Evolutionary conservation across 2,329 filamentous ascomycete genomes (phyloP), one percentile per base, ranked within the genome.

Genomic region (Byssoonygena ceratinophila): DNA sequence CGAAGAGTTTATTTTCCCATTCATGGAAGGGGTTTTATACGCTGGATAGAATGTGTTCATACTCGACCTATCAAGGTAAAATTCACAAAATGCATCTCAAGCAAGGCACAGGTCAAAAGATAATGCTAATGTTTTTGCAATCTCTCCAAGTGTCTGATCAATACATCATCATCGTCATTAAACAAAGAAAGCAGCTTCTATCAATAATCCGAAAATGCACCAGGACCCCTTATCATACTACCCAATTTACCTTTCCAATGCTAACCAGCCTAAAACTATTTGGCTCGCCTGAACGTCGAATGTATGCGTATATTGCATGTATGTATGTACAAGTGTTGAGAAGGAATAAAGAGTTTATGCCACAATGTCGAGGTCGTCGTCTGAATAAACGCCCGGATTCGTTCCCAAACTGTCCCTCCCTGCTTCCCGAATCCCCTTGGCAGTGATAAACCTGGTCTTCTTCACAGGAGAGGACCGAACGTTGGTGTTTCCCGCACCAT

Each of bases 391-490:
- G 48, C 78, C 77, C n/a, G 60, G 56, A 20, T 59, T 59, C 4
- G 67, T 72, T 8, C 82, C 81, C 1, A 89, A 64, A 62, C 84
- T 88, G 62, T 89, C 85, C 55, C 84, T 74, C 1, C 85, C 85
- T 3, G 85, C 85, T 67, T 87, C 84, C 51, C 81, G 78, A 56
- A 90, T 89, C 0, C 85, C 85, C 64, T 83, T 86, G 39, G 82
- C 81, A 23, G 85, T 87, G 37, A 89, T 77, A 63, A 90, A 89
- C n/a, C 85, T 75, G 48, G 85, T 89, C 74, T 87, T 87, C 69
- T 87, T 62, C 63, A 75, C 58, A 55, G 64, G 66, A 54, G 43
- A 46, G 8, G 43, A 27, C 20, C 63, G 63, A 23, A 61, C 54
- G 40, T 58, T 54, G 14, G 36, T 61, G 48, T 64, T 63, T 18